A percentile compares a stretch with the other conserved stretches of the same genome.
Conservation (phyloP, 2,329 filamentous ascomycete genomes). For the Arthrobotrys entomopaga region DNA sequence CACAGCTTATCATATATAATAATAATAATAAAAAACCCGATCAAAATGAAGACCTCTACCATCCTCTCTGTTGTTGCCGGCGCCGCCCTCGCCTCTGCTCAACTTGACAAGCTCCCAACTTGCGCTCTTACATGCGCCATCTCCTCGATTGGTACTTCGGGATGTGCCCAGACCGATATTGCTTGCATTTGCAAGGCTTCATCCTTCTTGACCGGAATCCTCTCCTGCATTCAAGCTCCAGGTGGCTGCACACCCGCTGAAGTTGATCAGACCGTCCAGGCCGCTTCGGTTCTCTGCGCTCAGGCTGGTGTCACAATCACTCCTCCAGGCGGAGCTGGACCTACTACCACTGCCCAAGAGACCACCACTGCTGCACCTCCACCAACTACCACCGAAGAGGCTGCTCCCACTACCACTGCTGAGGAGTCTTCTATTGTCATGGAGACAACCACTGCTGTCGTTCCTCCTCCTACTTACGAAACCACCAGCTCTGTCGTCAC, state of each 20-base stretch:
- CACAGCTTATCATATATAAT: conserved; percentile 33
- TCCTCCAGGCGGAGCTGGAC: conserved; percentile 26
- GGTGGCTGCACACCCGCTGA: conserved; percentile 18
- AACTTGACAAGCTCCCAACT: conserved; percentile 41
- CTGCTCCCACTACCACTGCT: conserved; percentile 20
- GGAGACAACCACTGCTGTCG: conserved; percentile 8
- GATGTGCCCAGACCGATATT: conserved; percentile 43
- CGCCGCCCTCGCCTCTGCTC: conserved; percentile 46
- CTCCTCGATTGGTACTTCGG: conserved; percentile 24
- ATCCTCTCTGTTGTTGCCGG: conserved; percentile 44
- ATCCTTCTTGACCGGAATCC: conserved; percentile 36
- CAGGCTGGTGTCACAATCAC: conserved; percentile 45
- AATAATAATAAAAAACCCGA: conserved; percentile 29
- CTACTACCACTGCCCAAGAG: conserved; percentile 3
- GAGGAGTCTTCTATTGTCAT: neutral
- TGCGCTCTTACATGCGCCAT: conserved; percentile 51
- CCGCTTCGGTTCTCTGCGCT: conserved; percentile 45
- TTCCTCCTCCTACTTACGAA: conserved; percentile 17
- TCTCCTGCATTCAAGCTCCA: conserved; percentile 22
- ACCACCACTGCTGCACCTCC: conserved; percentile 11
- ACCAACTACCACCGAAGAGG: conserved; percentile 2
- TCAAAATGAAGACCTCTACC: conserved; percentile 54
- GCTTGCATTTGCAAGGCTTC: conserved; percentile 36
- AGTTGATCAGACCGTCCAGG: conserved; percentile 27
- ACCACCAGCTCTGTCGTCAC: conserved; percentile 47